Evolutionary conservation across 768 basidiomycete species (phyloP).

Genomic region (Lentinus brumalis): DNA sequence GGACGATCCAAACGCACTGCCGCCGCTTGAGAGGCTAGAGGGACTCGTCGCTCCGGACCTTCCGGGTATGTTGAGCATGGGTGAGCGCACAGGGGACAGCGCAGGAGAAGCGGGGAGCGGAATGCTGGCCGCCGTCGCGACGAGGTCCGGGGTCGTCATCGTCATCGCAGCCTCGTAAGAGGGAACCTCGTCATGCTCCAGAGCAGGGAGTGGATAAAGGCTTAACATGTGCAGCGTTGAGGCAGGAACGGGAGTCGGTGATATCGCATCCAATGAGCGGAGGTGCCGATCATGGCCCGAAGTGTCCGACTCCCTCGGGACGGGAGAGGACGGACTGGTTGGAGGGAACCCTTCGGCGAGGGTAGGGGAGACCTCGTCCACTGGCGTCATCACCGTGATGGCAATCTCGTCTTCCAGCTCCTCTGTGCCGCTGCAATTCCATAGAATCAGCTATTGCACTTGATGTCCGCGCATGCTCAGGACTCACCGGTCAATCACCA

Average conservation of each 20-base stretch:
- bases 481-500: slow-evolving; percentile 62
- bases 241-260: background rate
- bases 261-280: background rate
- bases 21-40: background rate
- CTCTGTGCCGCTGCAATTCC: slow-evolving; percentile 4
- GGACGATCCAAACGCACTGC: background rate
- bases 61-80: background rate
- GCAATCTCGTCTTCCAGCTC: slow-evolving; percentile 16
- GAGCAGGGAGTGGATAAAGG: background rate
- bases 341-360: background rate
- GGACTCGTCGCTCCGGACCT: background rate
- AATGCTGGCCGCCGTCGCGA: background rate
- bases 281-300: background rate
- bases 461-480: background rate
- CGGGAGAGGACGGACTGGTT: background rate
- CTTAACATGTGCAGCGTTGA: background rate
- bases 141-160: slow-evolving; percentile 15
- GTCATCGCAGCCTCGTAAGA: slow-evolving; percentile 12
- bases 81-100: background rate
- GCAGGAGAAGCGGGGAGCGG: slow-evolving; percentile 8
- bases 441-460: no score
- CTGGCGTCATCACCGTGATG: slow-evolving; percentile 15
- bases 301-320: background rate
- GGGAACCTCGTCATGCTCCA: slow-evolving; percentile 8
- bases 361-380: slow-evolving; percentile 8